A percentile compares a stretch with the other conserved stretches of the same genome.
Evolutionary conservation across 2,329 filamentous ascomycete genomes (phyloP).

Genomic region (Thielaviopsis populi): DNA sequence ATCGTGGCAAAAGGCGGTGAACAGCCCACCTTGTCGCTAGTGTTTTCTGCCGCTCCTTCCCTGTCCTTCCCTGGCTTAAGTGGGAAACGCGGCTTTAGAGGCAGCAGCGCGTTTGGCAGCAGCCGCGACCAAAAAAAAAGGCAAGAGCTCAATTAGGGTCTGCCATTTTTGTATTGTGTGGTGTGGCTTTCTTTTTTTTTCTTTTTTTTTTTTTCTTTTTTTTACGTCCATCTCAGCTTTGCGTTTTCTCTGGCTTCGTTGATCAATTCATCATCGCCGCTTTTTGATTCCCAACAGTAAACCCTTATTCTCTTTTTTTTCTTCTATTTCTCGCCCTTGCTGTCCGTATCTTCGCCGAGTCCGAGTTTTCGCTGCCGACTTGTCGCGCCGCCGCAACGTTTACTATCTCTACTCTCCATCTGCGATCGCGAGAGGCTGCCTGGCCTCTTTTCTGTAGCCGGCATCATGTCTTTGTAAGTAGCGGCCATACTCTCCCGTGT

Average conservation of each 20-base stretch:
- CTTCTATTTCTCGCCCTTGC: background rate
- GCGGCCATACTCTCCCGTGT: background rate
- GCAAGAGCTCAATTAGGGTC: background rate
- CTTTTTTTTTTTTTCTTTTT: background rate
- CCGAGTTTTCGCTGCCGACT: constrained; percentile 1
- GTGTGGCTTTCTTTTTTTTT: background rate
- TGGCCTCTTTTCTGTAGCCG: background rate
- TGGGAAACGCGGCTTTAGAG: background rate
- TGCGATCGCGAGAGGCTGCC: constrained; percentile 6
- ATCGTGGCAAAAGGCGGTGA: constrained; percentile 8
- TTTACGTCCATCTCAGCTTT: background rate
- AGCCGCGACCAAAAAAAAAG: background rate
- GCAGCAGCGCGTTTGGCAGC: background rate
- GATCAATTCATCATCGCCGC: background rate
- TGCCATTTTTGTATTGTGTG: background rate
- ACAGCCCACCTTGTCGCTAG: background rate
- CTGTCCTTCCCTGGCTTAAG: constrained; percentile 8
- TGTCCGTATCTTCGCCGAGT: background rate
- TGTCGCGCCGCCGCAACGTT: background rate
- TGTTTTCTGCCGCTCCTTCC: constrained; percentile 10
- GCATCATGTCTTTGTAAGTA: constrained; percentile 15
- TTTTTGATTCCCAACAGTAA: background rate
- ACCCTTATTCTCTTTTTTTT: background rate
- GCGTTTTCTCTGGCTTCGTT: background rate
- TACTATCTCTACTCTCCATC: background rate